phyloP scores from a whole-genome alignment of 768 basidiomycete genomes.

The Boletus tomentosulus region DNA sequence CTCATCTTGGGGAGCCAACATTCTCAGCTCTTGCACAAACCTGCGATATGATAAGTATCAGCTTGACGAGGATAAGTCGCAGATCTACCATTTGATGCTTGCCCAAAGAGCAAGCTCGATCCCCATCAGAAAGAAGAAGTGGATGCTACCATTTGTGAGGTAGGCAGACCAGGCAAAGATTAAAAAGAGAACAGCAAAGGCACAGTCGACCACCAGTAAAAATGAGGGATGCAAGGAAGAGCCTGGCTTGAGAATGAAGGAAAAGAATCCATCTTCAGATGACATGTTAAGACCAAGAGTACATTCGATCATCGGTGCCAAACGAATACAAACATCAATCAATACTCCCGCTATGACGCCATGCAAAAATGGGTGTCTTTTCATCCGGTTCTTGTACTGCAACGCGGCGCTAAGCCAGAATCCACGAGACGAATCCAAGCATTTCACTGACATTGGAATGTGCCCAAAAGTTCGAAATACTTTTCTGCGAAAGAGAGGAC shows the following conservation, averaged over 20 bases:
- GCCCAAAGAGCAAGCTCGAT: constrained; percentile 72
- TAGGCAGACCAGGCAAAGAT: constrained; percentile 57
- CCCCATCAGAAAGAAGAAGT: constrained; percentile 60
- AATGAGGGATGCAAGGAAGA: constrained; percentile 73
- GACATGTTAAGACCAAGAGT: constrained; percentile 11
- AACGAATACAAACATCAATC: constrained; percentile 15
- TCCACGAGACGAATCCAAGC: background rate
- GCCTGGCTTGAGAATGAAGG: constrained; percentile 64
- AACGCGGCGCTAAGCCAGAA: constrained; percentile 1
- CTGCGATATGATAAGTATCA: constrained; percentile 34
- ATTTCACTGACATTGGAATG: constrained; percentile 41
- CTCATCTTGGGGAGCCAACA: constrained; percentile 23
- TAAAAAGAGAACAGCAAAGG: constrained; percentile 53
- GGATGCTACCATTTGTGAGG: constrained; percentile 60
- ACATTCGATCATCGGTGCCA: background rate
- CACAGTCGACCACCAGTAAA: constrained; percentile 56
- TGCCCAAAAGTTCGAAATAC: constrained; percentile 52
- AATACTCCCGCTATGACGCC: constrained; percentile 18
- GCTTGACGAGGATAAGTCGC: background rate
- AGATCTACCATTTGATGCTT: constrained; percentile 72
- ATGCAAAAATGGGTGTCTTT: constrained; percentile 4
- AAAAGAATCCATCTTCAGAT: constrained; percentile 38
- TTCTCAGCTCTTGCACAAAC: constrained; percentile 63
- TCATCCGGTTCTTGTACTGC: constrained; percentile 10
- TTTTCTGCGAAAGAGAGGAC: constrained; percentile 42